Conservation (phyloP, 169 alveolate genomes). For the Plasmodium sp. region DNA sequence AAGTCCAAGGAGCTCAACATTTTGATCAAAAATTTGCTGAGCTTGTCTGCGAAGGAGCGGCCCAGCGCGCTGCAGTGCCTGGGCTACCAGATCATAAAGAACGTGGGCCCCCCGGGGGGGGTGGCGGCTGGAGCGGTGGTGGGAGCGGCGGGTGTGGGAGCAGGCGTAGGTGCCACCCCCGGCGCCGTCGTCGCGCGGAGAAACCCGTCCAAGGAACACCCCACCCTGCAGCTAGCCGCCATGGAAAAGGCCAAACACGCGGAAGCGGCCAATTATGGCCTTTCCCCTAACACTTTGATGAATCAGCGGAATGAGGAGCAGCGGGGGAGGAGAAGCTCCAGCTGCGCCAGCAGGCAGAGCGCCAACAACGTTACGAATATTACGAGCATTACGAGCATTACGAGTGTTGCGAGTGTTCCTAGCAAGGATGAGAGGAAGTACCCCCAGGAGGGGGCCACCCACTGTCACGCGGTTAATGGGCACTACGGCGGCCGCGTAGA, state of each 20-base stretch:
- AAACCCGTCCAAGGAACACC: background rate
- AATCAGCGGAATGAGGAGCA: conserved; percentile 48
- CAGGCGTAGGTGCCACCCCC: background rate
- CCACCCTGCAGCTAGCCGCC: background rate
- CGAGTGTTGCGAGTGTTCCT: too few relatives aligned
- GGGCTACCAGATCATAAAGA: conserved; percentile 79
- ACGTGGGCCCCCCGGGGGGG: conserved; percentile 54
- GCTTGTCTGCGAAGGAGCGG: conserved; percentile 80
- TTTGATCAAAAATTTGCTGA: conserved; percentile 77
- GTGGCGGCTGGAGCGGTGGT: too few relatives aligned
- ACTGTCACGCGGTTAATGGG: conserved; percentile 12
- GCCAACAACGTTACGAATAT: background rate
- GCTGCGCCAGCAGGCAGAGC: conserved; percentile 65
- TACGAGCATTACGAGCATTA: too few relatives aligned
- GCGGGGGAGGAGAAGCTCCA: conserved; percentile 45
- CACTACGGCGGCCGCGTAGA: conserved; percentile 12
- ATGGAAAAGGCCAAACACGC: background rate
- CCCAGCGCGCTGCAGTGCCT: conserved; percentile 85
- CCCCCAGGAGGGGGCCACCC: background rate
- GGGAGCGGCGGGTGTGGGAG: too few relatives aligned
- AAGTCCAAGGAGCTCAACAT: conserved; percentile 77
- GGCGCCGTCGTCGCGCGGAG: background rate
- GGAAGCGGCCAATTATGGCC: background rate
- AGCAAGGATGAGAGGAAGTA: conserved; percentile 28
- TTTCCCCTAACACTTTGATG: conserved; percentile 1